Conservation (phyloP, 1,139 yeast species). For the Meyerozyma carpophila region DNA sequence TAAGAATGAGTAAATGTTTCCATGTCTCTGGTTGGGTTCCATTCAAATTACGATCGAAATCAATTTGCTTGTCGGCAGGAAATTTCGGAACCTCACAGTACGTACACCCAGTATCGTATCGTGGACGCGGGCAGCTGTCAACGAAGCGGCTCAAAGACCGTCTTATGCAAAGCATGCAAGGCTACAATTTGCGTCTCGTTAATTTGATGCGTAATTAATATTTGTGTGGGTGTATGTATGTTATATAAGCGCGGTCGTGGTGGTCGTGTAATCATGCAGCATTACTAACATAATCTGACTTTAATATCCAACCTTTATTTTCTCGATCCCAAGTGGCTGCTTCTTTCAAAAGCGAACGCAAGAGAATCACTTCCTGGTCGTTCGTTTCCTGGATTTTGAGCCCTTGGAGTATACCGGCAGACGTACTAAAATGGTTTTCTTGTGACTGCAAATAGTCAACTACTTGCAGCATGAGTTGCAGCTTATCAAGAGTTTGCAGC, state of each 20-base stretch:
- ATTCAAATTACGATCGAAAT: conserved; percentile 30
- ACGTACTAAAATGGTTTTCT: conserved; percentile 43
- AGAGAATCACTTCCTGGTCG: conserved; percentile 53
- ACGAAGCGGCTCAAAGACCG: background rate
- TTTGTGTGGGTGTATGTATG: background rate
- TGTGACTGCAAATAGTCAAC: conserved; percentile 27
- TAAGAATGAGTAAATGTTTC: conserved; percentile 53
- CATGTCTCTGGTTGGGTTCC: conserved; percentile 47
- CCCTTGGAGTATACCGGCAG: conserved; percentile 52
- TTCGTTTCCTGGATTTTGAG: conserved; percentile 43
- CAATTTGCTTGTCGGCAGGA: conserved; percentile 38
- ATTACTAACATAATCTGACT: conserved; percentile 40
- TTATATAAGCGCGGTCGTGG: background rate
- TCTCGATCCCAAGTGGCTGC: conserved; percentile 64
- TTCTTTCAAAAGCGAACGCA: conserved; percentile 63
- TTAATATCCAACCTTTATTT: conserved; percentile 60
- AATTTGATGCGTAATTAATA: too few relatives aligned
- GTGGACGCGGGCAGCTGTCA: conserved; percentile 44
- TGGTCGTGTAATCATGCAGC: background rate
- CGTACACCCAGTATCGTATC: conserved; percentile 58
- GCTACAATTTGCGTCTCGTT: background rate
- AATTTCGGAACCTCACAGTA: conserved; percentile 43
- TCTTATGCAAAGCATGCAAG: background rate
- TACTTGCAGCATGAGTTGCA: conserved; percentile 30
- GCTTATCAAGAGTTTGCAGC: conserved; percentile 14